Base-by-base conservation (phyloP, 371 early-diverging fungal species). In the Mortierella sp. region DNA sequence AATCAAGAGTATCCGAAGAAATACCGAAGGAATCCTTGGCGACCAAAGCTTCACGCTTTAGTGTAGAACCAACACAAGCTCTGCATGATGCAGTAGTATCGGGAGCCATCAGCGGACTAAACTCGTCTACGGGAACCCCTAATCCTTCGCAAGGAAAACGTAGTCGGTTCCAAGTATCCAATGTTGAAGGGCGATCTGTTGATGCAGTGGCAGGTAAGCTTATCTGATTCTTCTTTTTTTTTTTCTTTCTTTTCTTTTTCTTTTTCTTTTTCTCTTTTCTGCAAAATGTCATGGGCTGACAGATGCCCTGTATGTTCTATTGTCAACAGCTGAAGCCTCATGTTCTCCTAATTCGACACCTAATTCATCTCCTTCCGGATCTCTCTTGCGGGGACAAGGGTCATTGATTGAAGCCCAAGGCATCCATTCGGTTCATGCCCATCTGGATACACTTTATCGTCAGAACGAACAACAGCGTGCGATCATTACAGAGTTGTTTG, bases 381-480 rank as follows among this genome's bases (percentile, higher is more conserved):
- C 80, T 21, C 25, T 79, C 15, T 30, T 68, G 45, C 60, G 74
- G 21, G 80, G 80, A 16, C 80, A 79, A 52, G 60, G 51, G 19
- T 64, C 58, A 5, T 44, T 68, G 26, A 25, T 72, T 37, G 79
- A 79, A 14, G 48, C 70, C 14, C 60, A 69, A n/a, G 70, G 70
- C 1, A 44, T 51, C 1, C 73, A 65, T 7, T 62, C 65, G 4
- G 68, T 79, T 7, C 61, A 64, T 14, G 46, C 44, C 4, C 81
- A 81, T 57, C 19, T 81, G 56, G 81, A 81, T 14, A 67, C 72
- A 7, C 62, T 81, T 0, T 75, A 75, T 58, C 75, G 75, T 11
- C 81, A 81, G 61, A 75, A 75, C n/a, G 81, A 81, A 50, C 75
- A 75, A 44, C 81, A 81, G 60, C 72, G 81, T 16, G 57, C 55